phyloP scores from a whole-genome alignment of 805 yeast genomes.

The Candida germanica region DNA sequence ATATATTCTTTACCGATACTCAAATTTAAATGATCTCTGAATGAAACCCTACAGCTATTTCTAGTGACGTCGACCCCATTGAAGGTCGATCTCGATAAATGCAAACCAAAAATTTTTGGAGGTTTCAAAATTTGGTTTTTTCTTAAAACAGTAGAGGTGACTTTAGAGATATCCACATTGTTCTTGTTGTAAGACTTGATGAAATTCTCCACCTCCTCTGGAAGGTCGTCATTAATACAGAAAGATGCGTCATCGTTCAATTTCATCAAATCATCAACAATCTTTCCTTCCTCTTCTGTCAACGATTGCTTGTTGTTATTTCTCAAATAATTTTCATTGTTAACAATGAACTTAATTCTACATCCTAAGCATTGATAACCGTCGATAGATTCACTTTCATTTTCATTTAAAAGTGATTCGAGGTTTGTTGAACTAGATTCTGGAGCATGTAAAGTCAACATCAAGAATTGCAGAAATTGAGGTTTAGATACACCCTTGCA shows the following conservation, averaged over 20 bases:
- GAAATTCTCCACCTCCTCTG: conserved; percentile 46
- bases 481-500: conserved; percentile 65
- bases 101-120: conserved; percentile 75
- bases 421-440: conserved; percentile 46
- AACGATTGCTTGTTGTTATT: conserved; percentile 24
- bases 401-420: conserved; percentile 51
- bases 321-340: conserved; percentile 24
- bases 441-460: conserved; percentile 76
- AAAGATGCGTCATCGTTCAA: conserved; percentile 36
- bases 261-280: conserved; percentile 22
- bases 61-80: conserved; percentile 65
- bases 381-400: conserved; percentile 65
- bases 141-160: conserved; percentile 68
- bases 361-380: conserved; percentile 81
- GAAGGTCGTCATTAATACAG: conserved; percentile 64
- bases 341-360: conserved; percentile 36
- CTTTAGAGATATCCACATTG: conserved; percentile 41
- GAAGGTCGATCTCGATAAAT: conserved; percentile 79
- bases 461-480: conserved; percentile 57
- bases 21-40: conserved; percentile 53
- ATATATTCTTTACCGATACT: conserved; percentile 44
- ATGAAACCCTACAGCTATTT: conserved; percentile 69
- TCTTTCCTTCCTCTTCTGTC: conserved; percentile 19
- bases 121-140: conserved; percentile 57
- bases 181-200: conserved; percentile 45